Base-by-base conservation (phyloP, 23 red algal genomes). In the Gracilaria domingensis region DNA sequence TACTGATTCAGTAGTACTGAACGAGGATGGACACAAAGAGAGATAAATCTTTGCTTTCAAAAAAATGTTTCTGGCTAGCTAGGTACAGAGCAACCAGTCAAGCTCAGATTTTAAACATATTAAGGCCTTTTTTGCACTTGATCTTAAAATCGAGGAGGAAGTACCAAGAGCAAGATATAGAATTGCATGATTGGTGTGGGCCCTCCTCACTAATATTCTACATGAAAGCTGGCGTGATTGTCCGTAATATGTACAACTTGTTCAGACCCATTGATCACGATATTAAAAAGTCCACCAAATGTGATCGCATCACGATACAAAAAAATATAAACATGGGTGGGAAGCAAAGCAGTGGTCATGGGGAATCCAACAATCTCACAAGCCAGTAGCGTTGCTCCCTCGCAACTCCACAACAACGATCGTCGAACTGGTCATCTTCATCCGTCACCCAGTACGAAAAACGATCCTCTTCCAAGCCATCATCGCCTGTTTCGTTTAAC, bases 401-500 rank as follows among this genome's bases (percentile, higher is more conserved):
- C 53, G 44, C 3, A 25, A 45, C 51, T 1, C 79, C 79, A 60
- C 50, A 82, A 64, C 54, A 62, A 42, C 79, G 79, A 24, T 87
- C 83, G 47, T 74, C 83, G 1, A 55, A 35, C 3, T 72, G 53
- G 26, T 87, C 83, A 40, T 81, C 73, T 18, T 91, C 87, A 32
- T 80, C 87, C 50, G 47, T 57, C 2, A 39, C 87, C 87, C 87
- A 91, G 66, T 80, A 91, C 37, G 55, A 67, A 74, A 74, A 91
- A 0, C 59, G 38, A 36, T 91, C 87, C 44, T 81, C 76, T 45
- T 91, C 87, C 29, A 66, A 51, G n/a, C 36, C 35, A 65, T 80
- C 53, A 45, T 91, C 76, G 29, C 54, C 58, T 29, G 87, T 82
- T 0, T 91, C 87, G 25, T 44, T 53, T 18, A 91, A 66, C 72